Evolutionary conservation across 176 grass and related monocot genomes (phyloP).

Genomic region (Dactylis glomerata): DNA sequence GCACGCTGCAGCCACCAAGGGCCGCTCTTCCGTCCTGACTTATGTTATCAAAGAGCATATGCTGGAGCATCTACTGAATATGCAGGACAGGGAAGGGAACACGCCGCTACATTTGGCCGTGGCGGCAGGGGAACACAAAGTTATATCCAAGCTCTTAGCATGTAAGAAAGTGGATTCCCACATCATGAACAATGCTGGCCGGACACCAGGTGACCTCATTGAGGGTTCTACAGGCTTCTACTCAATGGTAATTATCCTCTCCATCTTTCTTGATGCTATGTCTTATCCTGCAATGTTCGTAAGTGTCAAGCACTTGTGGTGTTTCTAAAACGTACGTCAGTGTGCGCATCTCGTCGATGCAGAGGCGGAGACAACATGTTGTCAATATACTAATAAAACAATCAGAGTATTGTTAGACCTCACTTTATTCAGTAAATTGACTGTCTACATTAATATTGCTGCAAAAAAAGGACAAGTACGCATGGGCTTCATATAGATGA

Average conservation of each 20-base stretch:
- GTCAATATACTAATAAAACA: too few species aligned
- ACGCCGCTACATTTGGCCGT: constrained; percentile 40
- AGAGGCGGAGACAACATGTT: too few species aligned
- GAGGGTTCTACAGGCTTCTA: constrained; percentile 29
- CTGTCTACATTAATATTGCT: background rate
- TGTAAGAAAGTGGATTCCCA: constrained; percentile 7
- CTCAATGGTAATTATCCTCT: constrained; percentile 28
- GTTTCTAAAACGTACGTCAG: too few species aligned
- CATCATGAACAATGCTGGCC: constrained; percentile 40
- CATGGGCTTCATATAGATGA: background rate
- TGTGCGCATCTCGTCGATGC: background rate
- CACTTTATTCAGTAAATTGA: background rate
- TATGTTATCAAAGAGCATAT: background rate
- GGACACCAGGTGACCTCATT: constrained; percentile 24
- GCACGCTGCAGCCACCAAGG: constrained; percentile 22
- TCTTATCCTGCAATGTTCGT: background rate
- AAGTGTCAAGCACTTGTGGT: too few species aligned
- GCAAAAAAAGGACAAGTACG: background rate
- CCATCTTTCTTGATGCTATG: background rate
- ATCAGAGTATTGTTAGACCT: too few species aligned
- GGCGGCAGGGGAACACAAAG: background rate
- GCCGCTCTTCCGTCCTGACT: background rate
- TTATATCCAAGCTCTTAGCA: constrained; percentile 11
- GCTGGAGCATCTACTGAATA: constrained; percentile 29
- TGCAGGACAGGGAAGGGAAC: constrained; percentile 41